Conservation (phyloP, 2,329 filamentous ascomycete species). For the Hypoxylon sp. region DNA sequence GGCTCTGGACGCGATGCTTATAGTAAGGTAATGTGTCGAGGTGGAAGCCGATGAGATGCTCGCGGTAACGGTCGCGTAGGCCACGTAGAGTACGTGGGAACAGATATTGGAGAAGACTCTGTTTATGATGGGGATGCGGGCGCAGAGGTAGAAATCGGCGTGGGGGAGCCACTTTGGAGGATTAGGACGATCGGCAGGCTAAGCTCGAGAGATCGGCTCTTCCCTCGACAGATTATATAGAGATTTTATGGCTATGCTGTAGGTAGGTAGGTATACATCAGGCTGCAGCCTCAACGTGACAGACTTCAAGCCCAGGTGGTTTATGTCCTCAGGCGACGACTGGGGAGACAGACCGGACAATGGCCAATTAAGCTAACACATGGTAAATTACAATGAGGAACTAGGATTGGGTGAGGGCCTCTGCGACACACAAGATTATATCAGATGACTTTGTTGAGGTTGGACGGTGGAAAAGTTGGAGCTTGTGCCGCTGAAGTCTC, state of each 20-base stretch:
- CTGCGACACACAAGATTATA: slow-evolving; percentile 23
- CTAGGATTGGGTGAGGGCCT: neutral
- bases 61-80: slow-evolving; percentile 71
- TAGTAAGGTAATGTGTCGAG: slow-evolving; percentile 80
- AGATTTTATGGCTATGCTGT: slow-evolving; percentile 43
- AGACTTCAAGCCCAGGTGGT: slow-evolving; percentile 12
- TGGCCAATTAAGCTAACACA: slow-evolving; percentile 36
- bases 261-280: slow-evolving; percentile 15
- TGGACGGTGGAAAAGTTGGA: slow-evolving; percentile 33
- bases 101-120: slow-evolving; percentile 72
- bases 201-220: slow-evolving; percentile 5
- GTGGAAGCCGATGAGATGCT: slow-evolving; percentile 76
- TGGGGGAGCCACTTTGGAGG: slow-evolving; percentile 60
- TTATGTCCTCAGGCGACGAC: slow-evolving; percentile 8
- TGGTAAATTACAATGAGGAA: slow-evolving; percentile 15
- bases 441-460: slow-evolving; percentile 34
- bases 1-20: slow-evolving; percentile 78
- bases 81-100: slow-evolving; percentile 73
- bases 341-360: slow-evolving; percentile 8
- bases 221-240: slow-evolving; percentile 21
- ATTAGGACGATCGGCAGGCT: slow-evolving; percentile 7
- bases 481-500: slow-evolving; percentile 31
- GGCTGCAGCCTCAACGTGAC: slow-evolving; percentile 24
- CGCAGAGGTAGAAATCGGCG: slow-evolving; percentile 56
- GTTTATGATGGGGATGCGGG: slow-evolving; percentile 57